Conservation (phyloP, 768 basidiomycete species). For the Suillus brevipes region DNA sequence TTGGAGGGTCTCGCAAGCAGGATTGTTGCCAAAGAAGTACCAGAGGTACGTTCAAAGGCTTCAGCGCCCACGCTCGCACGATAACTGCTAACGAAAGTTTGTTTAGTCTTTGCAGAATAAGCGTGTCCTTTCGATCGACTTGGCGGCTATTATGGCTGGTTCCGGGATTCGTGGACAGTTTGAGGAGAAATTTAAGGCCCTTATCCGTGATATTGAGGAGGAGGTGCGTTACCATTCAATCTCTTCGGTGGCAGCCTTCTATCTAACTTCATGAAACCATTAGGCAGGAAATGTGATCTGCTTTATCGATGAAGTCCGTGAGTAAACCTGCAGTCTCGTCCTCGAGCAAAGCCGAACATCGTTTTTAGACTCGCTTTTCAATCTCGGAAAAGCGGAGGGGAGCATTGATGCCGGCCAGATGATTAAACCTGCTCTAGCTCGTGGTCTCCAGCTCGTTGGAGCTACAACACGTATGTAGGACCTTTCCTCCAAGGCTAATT, state of each 20-base stretch:
- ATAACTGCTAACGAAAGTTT: conserved; percentile 1
- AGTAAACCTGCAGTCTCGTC: conserved; percentile 34
- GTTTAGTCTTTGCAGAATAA: conserved; percentile 79
- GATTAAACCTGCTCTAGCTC: conserved; percentile 89
- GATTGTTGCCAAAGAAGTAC: conserved; percentile 87
- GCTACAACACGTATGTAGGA: conserved; percentile 77
- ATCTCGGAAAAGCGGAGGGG: conserved; percentile 89
- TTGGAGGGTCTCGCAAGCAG: conserved; percentile 86
- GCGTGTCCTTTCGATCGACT: conserved; percentile 83
- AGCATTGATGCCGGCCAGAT: conserved; percentile 91
- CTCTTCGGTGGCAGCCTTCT: conserved; percentile 20
- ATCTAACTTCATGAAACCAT: conserved; percentile 5
- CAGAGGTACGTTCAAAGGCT: conserved; percentile 57
- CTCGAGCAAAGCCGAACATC: not conserved
- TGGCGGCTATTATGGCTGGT: conserved; percentile 82
- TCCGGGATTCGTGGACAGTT: conserved; percentile 92
- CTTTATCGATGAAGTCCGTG: conserved; percentile 94
- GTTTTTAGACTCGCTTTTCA: conserved; percentile 68
- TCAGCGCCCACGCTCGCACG: not conserved
- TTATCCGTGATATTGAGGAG: conserved; percentile 88
- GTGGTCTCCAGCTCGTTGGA: conserved; percentile 86
- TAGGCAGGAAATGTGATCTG: conserved; percentile 80
- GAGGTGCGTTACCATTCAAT: conserved; percentile 49
- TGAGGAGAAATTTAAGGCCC: conserved; percentile 89
- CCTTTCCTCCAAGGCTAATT: not conserved